phyloP scores from a whole-genome alignment of 2,329 filamentous ascomycete species.

The Neopestalotiopsis sp. region DNA sequence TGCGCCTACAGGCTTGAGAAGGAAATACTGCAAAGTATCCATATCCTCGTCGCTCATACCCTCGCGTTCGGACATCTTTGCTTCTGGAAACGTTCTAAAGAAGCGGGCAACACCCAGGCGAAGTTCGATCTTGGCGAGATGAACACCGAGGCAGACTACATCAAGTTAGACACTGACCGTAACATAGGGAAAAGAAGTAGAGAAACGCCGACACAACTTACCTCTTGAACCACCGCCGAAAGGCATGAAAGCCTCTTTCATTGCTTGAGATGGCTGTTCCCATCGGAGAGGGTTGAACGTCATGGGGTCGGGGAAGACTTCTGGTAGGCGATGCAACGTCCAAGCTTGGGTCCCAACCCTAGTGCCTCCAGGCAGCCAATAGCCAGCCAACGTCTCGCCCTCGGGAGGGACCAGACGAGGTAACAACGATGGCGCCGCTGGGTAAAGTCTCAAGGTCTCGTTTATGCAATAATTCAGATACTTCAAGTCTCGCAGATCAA shows the following conservation, averaged over 20 bases:
- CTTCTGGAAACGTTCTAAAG: slow-evolving; percentile 51
- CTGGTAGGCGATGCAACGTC: slow-evolving; percentile 49
- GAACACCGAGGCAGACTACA: slow-evolving; percentile 58
- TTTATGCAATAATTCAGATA: slow-evolving; percentile 49
- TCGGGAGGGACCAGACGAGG: slow-evolving; percentile 45
- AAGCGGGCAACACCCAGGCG: slow-evolving; percentile 57
- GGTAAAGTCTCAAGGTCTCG: slow-evolving; percentile 51
- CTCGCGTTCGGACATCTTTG: slow-evolving; percentile 37
- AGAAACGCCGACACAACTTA: slow-evolving; percentile 21
- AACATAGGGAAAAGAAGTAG: neutral
- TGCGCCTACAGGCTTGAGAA: slow-evolving; percentile 37
- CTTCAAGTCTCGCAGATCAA: slow-evolving; percentile 41
- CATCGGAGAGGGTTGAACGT: neutral
- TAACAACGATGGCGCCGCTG: slow-evolving; percentile 44
- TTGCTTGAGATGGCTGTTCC: slow-evolving; percentile 36
- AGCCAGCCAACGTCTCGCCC: slow-evolving; percentile 44
- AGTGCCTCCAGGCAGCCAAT: slow-evolving; percentile 45
- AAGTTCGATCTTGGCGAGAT: slow-evolving; percentile 62
- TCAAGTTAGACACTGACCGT: neutral
- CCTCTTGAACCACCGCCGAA: slow-evolving; percentile 59
- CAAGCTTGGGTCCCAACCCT: slow-evolving; percentile 50
- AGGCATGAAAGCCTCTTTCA: slow-evolving; percentile 55
- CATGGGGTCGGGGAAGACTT: slow-evolving; percentile 45
- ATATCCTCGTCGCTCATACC: slow-evolving; percentile 44
- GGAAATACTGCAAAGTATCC: slow-evolving; percentile 39